These are phyloP conservation scores for Periconia sp. DNA, from an alignment of 2,329 filamentous ascomycete species.

Conservation along the genomic window DNA sequence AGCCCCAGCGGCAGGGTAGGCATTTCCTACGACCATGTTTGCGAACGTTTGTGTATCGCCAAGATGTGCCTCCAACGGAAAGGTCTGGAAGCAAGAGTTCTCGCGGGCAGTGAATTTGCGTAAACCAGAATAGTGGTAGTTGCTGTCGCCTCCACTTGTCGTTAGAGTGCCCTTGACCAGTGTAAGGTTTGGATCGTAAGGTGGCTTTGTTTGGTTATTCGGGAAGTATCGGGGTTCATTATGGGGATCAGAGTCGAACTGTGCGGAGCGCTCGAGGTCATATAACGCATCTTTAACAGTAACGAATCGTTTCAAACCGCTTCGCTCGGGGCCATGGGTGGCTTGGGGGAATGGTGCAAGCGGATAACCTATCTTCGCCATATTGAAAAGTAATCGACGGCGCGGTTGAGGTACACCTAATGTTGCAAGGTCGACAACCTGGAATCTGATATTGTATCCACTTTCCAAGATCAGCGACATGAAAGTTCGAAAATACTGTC, in stretches of 20 bases:
- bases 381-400: conserved; percentile 30
- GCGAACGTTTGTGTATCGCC: conserved; percentile 9
- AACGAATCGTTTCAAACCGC: conserved; percentile 20
- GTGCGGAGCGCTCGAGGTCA: conserved; percentile 6
- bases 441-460: conserved; percentile 30
- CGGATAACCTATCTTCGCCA: conserved; percentile 20
- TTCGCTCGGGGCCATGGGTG: conserved; percentile 20
- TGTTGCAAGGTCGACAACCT: conserved; percentile 16
- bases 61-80: conserved; percentile 15
- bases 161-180: conserved; percentile 19
- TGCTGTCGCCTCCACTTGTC: conserved; percentile 12
- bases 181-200: conserved; percentile 11
- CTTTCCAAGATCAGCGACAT: conserved; percentile 12
- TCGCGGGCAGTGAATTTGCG: conserved; percentile 24
- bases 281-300: conserved; percentile 24
- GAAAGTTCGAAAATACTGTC: conserved; percentile 11
- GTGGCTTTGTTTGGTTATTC: neutral
- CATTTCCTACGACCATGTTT: conserved; percentile 23
- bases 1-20: conserved; percentile 20
- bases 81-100: conserved; percentile 17
- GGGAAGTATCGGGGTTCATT: conserved; percentile 18
- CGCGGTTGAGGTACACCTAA: conserved; percentile 29
- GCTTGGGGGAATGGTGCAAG: conserved; percentile 33
- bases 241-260: conserved; percentile 10
- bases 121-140: conserved; percentile 15